These are phyloP conservation scores for Hericium erinaceus DNA, from an alignment of 768 basidiomycete species.

Conservation along the genomic window DNA sequence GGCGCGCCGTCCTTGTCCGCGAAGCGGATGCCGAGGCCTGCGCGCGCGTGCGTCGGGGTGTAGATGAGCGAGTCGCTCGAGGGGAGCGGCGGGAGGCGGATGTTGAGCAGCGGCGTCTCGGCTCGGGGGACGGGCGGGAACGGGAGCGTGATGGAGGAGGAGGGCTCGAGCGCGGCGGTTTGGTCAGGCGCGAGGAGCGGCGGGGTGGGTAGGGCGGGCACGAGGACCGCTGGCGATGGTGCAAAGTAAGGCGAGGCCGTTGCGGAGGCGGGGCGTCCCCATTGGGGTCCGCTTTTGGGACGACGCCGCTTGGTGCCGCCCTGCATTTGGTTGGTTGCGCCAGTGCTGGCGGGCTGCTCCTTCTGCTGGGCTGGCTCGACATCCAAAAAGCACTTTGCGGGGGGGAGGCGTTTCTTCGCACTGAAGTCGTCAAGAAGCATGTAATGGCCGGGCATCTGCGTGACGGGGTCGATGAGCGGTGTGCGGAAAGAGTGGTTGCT, in stretches of 20 bases:
- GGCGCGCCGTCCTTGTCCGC: conserved; percentile 5
- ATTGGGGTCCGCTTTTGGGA: not conserved
- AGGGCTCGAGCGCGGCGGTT: not conserved
- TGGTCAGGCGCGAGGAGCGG: not conserved
- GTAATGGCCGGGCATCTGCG: not conserved
- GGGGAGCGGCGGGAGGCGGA: conserved; percentile 6
- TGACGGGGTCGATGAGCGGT: not conserved
- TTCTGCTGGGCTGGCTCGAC: too few relatives aligned
- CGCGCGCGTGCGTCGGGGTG: conserved; percentile 7
- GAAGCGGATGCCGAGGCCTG: conserved; percentile 13
- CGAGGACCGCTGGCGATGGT: not conserved
- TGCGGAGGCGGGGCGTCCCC: not conserved
- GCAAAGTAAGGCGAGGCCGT: not conserved
- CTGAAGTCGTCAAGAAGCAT: not conserved
- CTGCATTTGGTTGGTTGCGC: not conserved
- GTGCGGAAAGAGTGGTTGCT: not conserved
- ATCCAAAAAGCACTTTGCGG: too few relatives aligned
- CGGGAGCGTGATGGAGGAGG: conserved; percentile 6
- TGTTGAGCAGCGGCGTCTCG: conserved; percentile 7
- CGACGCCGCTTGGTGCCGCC: not conserved
- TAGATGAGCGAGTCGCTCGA: conserved; percentile 11
- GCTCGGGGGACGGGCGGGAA: conserved; percentile 4
- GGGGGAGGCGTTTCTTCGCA: not conserved
- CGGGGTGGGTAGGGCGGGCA: not conserved
- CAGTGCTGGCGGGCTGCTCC: not conserved